Percentiles rank a stretch among this genome's conserved stretches.
Conservation (phyloP, 495 filamentous ascomycete genomes). For the Delitschia confertaspora region DNA sequence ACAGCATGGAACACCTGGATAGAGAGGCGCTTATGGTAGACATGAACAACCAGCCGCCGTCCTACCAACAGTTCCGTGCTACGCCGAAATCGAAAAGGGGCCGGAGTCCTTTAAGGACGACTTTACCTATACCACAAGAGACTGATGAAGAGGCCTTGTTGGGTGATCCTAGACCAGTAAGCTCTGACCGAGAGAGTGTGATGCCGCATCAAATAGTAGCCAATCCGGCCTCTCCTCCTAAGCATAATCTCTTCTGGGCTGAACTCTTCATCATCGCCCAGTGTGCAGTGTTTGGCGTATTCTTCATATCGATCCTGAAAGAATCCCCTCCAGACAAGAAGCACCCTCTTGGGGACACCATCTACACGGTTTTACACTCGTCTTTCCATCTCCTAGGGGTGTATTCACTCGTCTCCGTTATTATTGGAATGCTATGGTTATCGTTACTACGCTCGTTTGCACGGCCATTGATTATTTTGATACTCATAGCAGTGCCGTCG, state of each 20-base stretch:
- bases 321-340: slow-evolving; percentile 60
- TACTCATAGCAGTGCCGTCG: slow-evolving; percentile 74
- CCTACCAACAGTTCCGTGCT: slow-evolving; percentile 74
- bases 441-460: slow-evolving; percentile 79
- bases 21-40: slow-evolving; percentile 53
- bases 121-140: slow-evolving; percentile 39
- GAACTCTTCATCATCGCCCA: slow-evolving; percentile 79
- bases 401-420: slow-evolving; percentile 80
- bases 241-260: slow-evolving; percentile 89
- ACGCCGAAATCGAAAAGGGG: slow-evolving; percentile 31
- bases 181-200: slow-evolving; percentile 39
- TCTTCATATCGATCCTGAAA: slow-evolving; percentile 80
- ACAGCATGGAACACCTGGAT: slow-evolving; percentile 39
- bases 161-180: slow-evolving; percentile 34
- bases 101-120: slow-evolving; percentile 18
- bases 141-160: slow-evolving; percentile 38
- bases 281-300: slow-evolving; percentile 74
- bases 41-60: slow-evolving; percentile 67
- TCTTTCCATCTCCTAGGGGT: slow-evolving; percentile 84
- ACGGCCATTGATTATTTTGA: slow-evolving; percentile 63
- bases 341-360: slow-evolving; percentile 72
- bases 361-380: slow-evolving; percentile 77
- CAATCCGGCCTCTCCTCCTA: slow-evolving; percentile 42
- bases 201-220: slow-evolving; percentile 44
- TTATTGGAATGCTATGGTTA: slow-evolving; percentile 85